A percentile compares a stretch with the other conserved stretches of the same genome.
These are phyloP conservation scores for Alternaria incomplexa DNA, from an alignment of 2,329 filamentous ascomycete species.

Conservation along the genomic window DNA sequence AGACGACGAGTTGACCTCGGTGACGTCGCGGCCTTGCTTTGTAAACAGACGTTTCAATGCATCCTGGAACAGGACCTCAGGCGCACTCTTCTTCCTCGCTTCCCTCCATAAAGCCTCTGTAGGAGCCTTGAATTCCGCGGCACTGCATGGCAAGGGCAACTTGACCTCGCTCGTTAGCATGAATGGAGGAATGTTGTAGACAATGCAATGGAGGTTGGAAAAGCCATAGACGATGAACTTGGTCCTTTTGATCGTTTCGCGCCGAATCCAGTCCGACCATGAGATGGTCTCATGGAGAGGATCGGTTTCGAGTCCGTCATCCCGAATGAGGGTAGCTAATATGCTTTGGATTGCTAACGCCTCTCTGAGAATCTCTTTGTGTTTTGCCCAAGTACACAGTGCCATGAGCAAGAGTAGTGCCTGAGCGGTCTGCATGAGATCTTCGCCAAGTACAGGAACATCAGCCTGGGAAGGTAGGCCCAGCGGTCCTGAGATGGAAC, in stretches of 20 bases:
- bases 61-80: constrained; percentile 40
- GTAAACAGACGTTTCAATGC: constrained; percentile 44
- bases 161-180: constrained; percentile 63
- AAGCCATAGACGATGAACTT: constrained; percentile 65
- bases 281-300: constrained; percentile 62
- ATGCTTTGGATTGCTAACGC: constrained; percentile 64
- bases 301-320: constrained; percentile 60
- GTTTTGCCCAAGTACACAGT: constrained; percentile 65
- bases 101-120: constrained; percentile 59
- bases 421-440: constrained; percentile 69
- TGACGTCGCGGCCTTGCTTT: constrained; percentile 39
- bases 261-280: constrained; percentile 61
- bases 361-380: constrained; percentile 63
- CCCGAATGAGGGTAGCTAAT: constrained; percentile 61
- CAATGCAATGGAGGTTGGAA: constrained; percentile 66
- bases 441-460: constrained; percentile 20
- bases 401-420: constrained; percentile 67
- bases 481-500: constrained; percentile 34
- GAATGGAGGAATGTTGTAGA: constrained; percentile 66
- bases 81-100: constrained; percentile 28
- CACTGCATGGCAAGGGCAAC: constrained; percentile 61
- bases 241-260: constrained; percentile 60
- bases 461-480: constrained; percentile 35
- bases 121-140: constrained; percentile 62
- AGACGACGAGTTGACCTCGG: constrained; percentile 39